These are phyloP conservation scores for Karstenula rhodostoma DNA, from an alignment of 2,329 filamentous ascomycete genomes.

Conservation along the genomic window DNA sequence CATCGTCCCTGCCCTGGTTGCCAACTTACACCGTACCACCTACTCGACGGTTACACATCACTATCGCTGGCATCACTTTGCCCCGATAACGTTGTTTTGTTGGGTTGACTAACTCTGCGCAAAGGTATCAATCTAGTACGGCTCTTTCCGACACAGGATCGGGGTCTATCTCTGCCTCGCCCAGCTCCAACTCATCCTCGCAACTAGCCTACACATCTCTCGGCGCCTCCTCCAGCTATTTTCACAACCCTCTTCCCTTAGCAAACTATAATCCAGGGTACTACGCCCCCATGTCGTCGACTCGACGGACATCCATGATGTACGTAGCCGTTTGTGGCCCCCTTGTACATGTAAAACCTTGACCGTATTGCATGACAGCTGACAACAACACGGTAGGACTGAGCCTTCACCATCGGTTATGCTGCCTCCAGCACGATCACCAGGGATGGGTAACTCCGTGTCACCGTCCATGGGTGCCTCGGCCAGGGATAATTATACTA, in stretches of 20 bases:
- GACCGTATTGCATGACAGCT: slow-evolving; percentile 49
- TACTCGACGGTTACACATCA: slow-evolving; percentile 49
- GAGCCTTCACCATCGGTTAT: slow-evolving; percentile 59
- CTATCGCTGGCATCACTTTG: slow-evolving; percentile 44
- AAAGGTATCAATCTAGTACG: slow-evolving; percentile 60
- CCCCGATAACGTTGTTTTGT: slow-evolving; percentile 39
- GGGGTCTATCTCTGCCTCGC: slow-evolving; percentile 62
- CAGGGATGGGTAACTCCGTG: slow-evolving; percentile 52
- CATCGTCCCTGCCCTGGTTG: slow-evolving; percentile 46
- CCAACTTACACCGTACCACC: slow-evolving; percentile 52
- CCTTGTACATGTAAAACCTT: slow-evolving; percentile 43
- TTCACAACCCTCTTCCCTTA: slow-evolving; percentile 41
- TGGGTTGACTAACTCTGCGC: slow-evolving; percentile 44
- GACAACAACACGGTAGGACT: slow-evolving; percentile 48
- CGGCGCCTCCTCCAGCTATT: slow-evolving; percentile 43
- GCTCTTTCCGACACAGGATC: slow-evolving; percentile 65
- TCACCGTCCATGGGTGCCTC: slow-evolving; percentile 50
- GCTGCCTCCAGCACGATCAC: slow-evolving; percentile 54
- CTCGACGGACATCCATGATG: slow-evolving; percentile 54
- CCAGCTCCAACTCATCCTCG: slow-evolving; percentile 60
- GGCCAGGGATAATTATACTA: slow-evolving; percentile 57
- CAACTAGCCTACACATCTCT: slow-evolving; percentile 53
- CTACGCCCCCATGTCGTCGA: slow-evolving; percentile 50
- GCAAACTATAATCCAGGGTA: slow-evolving; percentile 43
- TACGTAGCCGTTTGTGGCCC: slow-evolving; percentile 52